A percentile compares a stretch with the other conserved stretches of the same genome.
These are phyloP conservation scores for Verticillium tricorpus DNA, from an alignment of 2,329 filamentous ascomycete species.

Conservation along the genomic window DNA sequence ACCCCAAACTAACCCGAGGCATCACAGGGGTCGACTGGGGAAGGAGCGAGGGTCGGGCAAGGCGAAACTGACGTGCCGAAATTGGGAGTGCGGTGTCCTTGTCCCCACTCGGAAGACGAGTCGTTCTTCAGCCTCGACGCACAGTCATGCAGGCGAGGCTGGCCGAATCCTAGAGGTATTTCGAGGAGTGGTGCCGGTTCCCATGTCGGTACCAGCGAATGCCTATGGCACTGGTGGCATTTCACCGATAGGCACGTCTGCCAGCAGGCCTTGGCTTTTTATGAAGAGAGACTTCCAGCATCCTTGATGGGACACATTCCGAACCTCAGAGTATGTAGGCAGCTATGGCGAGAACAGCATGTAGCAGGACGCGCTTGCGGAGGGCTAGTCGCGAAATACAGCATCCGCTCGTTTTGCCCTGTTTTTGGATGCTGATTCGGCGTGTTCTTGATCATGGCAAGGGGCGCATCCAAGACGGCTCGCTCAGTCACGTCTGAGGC, in stretches of 20 bases:
- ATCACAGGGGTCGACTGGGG: constrained; percentile 68
- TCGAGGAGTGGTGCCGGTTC: constrained; percentile 51
- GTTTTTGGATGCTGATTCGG: neutral
- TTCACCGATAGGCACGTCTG: constrained; percentile 20
- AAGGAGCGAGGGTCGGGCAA: constrained; percentile 63
- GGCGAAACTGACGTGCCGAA: constrained; percentile 76
- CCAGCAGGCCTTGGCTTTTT: constrained; percentile 37
- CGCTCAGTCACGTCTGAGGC: neutral
- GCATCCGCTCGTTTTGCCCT: neutral
- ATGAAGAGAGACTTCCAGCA: constrained; percentile 4
- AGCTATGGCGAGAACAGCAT: neutral
- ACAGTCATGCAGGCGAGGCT: constrained; percentile 3
- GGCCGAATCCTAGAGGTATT: neutral
- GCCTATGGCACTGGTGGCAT: constrained; percentile 40
- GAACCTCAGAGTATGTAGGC: too few species aligned
- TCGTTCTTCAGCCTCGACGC: neutral
- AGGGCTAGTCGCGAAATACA: too few species aligned
- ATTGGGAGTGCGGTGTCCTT: constrained; percentile 94
- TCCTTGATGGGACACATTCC: neutral
- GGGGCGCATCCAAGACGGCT: neutral
- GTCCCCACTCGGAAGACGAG: constrained; percentile 46
- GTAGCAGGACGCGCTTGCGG: neutral
- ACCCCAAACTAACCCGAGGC: neutral
- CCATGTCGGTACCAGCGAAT: constrained; percentile 57
- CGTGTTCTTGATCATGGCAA: too few species aligned